Base-by-base conservation (phyloP, 257 asterid species). In the Euphrasia confusa region DNA sequence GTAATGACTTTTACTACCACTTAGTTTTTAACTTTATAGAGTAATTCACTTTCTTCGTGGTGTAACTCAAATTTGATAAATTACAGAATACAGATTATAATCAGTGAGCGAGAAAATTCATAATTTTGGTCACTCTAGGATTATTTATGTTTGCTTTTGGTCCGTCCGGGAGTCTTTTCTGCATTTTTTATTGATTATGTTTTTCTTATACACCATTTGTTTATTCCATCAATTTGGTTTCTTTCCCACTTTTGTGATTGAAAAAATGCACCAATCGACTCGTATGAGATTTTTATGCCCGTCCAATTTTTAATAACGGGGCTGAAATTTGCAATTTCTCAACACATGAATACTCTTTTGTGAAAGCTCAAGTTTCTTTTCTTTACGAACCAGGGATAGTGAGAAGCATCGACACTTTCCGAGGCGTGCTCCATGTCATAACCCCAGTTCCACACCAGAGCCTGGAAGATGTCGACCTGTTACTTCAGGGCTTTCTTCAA, bases 401-500 rank as follows among this genome's bases (percentile, higher is more conserved):
- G 69, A 80, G 97, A 81, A 84, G 85, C 66, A 74, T 93, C 14
- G 97, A 89, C 71, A 78, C 95, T 27, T 68, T 65, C 42, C 80
- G 68, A 68, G 84, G 77, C 9, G 69, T 85, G 54, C 77, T 93
- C 59, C 72, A 86, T 56, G 65, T 93, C 56, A 78, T 93, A 58
- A 87, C 95, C 60, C 99, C 99, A 45, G 86, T 89, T 56, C 91
- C 99, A 45, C 79, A 58, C 55, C 75, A 74, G 64, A 78, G 65
- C 64, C 72, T 93, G 77, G 91, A 87, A 44, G 84, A 78, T 73
- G 99, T 89, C 61, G 89, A 89, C 77, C 74, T 83, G 68, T 76
- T 93, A 40, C 90, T 93, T 57, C 96, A 89, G 75, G 97, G 97
- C 7, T 89, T 79, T 65, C 53, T 93, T 59, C 81, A 80, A 74